Evolutionary conservation across 768 basidiomycete genomes (phyloP), one percentile per base, ranked within the genome.

Genomic region (Hypsizygus marmoreus): DNA sequence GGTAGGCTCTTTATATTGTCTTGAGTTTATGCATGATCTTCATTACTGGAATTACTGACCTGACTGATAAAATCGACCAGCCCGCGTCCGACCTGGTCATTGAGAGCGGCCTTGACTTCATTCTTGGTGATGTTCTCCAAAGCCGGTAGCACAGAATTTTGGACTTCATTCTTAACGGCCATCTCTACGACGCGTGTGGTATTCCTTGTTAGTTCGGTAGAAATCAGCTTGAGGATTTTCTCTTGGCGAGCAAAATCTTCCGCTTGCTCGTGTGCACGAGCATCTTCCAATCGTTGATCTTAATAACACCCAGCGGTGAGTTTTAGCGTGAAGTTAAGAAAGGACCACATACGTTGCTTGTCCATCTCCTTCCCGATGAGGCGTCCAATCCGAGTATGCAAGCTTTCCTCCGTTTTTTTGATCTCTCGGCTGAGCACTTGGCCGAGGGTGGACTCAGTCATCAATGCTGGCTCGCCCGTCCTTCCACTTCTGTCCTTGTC

Each of bases 121-220:
- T 67, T 81, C 67, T 83, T 86, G 7, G 89, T 92, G 61, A 92
- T 89, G 43, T 70, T 83, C 63, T 91, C 89, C 25, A 94, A 72
- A 6, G 89, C 80, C 4, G 91, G 91, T 14, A 92, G 72, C 10
- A 94, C 88, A 0, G 88, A 90, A 56, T 76, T 85, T 61, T 89
- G 89, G 12, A 93, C 86, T 61, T 92, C 91, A 41, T 71, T 75
- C 71, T 91, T 91, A 59, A 93, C 86, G 11, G 90, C 91, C 76
- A 86, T 78, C 69, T 94, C 91, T 33, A 94, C 91, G 37, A 92
- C 88, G 10, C 89, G 80, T 8, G 89, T 90, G 9, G 91, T 93
- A 55, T 92, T 92, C 67, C 87, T 83, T 7, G 87, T 91, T 40
- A 93, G 74, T 65, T 91, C 88, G 1, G 80, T 88, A 17, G 90